Conservation (phyloP, 2,329 filamentous ascomycete species). For the Beauveria scarabaeidicola region DNA sequence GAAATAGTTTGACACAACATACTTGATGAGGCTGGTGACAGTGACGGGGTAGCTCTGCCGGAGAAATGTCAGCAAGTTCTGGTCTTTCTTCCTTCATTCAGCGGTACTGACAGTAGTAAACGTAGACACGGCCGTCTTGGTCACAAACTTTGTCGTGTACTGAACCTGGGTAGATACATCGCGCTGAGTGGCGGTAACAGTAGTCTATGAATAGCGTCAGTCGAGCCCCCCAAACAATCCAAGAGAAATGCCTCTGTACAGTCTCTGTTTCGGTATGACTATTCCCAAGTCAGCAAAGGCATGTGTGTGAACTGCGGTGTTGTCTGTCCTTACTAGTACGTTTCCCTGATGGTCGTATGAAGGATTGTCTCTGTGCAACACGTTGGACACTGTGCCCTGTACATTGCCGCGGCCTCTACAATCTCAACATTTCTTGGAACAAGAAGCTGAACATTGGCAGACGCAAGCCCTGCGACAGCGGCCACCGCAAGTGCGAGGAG, state of each 20-base stretch:
- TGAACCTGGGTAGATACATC: slow-evolving; percentile 1
- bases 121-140: neutral
- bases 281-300: neutral
- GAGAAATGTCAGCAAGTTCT: neutral
- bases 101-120: neutral
- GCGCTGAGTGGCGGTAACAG: neutral
- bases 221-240: too few relatives aligned
- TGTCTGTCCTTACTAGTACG: neutral
- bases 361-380: neutral
- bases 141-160: neutral
- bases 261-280: neutral
- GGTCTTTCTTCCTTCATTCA: neutral
- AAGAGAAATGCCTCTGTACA: neutral
- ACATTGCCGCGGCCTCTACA: neutral
- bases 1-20: neutral
- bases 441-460: neutral
- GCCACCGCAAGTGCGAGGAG: neutral
- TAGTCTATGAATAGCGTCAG: too few relatives aligned
- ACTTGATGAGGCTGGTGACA: slow-evolving; percentile 10
- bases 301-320: neutral
- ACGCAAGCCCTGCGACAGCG: neutral
- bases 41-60: slow-evolving; percentile 14
- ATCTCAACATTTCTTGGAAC: neutral
- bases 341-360: neutral
- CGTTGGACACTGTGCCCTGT: neutral